Percentiles rank a stretch among this genome's conserved stretches.
Conservation (phyloP, 1,284 basidiomycete species). For the Inonotus obliquus region DNA sequence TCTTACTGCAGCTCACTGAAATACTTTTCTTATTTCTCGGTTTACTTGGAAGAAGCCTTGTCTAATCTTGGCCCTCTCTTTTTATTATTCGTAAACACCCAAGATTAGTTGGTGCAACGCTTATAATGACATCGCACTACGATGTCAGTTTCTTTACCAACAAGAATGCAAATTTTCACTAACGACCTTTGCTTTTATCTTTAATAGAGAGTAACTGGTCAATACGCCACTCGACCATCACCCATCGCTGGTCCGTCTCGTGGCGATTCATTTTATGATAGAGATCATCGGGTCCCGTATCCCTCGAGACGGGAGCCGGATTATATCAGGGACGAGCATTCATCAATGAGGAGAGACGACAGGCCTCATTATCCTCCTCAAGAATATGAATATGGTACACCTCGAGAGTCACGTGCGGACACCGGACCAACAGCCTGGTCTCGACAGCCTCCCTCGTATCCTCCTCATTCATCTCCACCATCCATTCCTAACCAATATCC, state of each 20-base stretch:
- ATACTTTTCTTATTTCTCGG: neutral
- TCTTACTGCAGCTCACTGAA: too few species aligned
- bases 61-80: neutral
- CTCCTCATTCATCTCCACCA: conserved; percentile 27
- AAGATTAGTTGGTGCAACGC: neutral
- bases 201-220: conserved; percentile 1
- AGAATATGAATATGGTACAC: neutral
- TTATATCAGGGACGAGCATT: conserved; percentile 5
- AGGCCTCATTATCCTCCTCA: conserved; percentile 11
- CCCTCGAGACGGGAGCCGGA: conserved; percentile 2
- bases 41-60: neutral
- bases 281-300: conserved; percentile 5
- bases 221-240: conserved; percentile 9
- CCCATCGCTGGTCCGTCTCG: conserved; percentile 12
- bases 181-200: neutral
- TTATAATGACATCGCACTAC: conserved; percentile 6
- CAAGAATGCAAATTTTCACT: neutral
- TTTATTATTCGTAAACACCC: neutral
- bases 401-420: conserved; percentile 8
- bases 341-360: conserved; percentile 3
- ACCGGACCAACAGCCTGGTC: conserved; percentile 1
- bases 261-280: conserved; percentile 8
- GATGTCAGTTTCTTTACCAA: conserved; percentile 4
- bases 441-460: neutral
- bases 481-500: conserved; percentile 28